phyloP scores from a whole-genome alignment of 2,329 filamentous ascomycete genomes.

The Cladophialophora chaetospira region DNA sequence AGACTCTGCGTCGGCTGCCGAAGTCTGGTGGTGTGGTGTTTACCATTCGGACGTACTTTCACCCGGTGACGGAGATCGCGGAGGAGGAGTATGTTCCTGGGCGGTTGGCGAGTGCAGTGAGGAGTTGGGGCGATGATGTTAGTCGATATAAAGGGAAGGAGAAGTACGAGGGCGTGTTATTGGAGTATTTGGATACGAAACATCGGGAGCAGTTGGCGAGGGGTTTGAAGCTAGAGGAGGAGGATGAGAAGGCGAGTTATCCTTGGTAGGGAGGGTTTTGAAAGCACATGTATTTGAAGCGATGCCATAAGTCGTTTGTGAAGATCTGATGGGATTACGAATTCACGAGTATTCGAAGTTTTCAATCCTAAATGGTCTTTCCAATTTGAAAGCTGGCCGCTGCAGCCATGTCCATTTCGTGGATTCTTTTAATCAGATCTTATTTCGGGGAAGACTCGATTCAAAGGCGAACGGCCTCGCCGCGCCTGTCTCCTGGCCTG shows the following conservation, averaged over 20 bases:
- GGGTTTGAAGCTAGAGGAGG: slow-evolving; percentile 64
- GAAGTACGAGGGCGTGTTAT: slow-evolving; percentile 69
- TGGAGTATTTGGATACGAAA: slow-evolving; percentile 74
- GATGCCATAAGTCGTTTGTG: no score
- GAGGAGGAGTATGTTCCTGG: slow-evolving; percentile 77
- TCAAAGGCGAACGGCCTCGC: no score
- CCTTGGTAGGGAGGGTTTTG: slow-evolving; percentile 51
- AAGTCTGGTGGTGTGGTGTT: slow-evolving; percentile 64
- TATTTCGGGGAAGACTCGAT: no score
- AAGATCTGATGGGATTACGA: no score
- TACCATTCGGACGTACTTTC: slow-evolving; percentile 79
- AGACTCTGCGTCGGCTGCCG: slow-evolving; percentile 66
- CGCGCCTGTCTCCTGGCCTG: no score
- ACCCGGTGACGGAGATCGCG: slow-evolving; percentile 67
- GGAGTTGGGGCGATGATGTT: slow-evolving; percentile 81
- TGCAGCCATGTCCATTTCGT: no score
- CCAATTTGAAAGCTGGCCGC: no score
- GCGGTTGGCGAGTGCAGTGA: slow-evolving; percentile 71
- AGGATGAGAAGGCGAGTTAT: slow-evolving; percentile 64
- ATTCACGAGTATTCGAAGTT: no score
- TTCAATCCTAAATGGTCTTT: no score
- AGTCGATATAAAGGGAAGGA: slow-evolving; percentile 76
- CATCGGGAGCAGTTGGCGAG: slow-evolving; percentile 71
- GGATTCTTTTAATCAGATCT: no score
- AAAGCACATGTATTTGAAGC: no score